Conservation (phyloP, 345 rosid species). For the Trapa incisa region DNA sequence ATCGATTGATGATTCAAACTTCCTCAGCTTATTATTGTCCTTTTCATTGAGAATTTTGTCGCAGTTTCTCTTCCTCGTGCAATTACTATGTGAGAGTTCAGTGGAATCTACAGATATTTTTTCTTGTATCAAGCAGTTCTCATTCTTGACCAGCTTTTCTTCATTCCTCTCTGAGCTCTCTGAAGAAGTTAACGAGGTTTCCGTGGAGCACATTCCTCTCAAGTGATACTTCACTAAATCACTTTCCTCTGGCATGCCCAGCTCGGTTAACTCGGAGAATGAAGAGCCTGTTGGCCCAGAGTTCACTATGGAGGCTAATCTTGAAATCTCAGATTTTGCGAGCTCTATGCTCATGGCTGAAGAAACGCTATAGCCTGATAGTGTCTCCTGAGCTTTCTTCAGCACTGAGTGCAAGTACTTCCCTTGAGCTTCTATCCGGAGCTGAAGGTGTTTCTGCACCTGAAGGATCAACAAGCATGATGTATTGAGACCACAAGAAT, state of each 20-base stretch:
- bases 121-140: slow-evolving; percentile 13
- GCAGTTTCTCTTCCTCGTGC: slow-evolving; percentile 34
- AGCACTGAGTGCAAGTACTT: slow-evolving; percentile 78
- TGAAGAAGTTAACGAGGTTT: slow-evolving; percentile 43
- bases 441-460: slow-evolving; percentile 92
- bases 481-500: background rate
- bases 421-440: slow-evolving; percentile 95
- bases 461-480: slow-evolving; percentile 18
- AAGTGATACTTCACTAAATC: slow-evolving; percentile 15
- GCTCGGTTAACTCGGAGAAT: slow-evolving; percentile 51
- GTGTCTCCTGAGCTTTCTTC: slow-evolving; percentile 82
- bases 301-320: slow-evolving; percentile 55
- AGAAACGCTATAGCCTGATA: slow-evolving; percentile 55
- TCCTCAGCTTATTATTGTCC: slow-evolving; percentile 22
- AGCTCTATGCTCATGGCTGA: slow-evolving; percentile 49
- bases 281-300: slow-evolving; percentile 41
- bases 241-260: slow-evolving; percentile 25
- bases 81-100: slow-evolving; percentile 32
- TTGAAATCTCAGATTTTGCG: slow-evolving; percentile 62
- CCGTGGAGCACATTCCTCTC: slow-evolving; percentile 50
- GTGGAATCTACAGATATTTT: slow-evolving; percentile 9
- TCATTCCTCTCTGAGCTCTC: slow-evolving; percentile 47
- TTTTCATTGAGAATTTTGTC: slow-evolving; percentile 24
- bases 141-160: slow-evolving; percentile 12
- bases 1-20: slow-evolving; percentile 24